Conservation (phyloP, 1,284 basidiomycete species). For the Pseudomicrostroma phylloplanum region DNA sequence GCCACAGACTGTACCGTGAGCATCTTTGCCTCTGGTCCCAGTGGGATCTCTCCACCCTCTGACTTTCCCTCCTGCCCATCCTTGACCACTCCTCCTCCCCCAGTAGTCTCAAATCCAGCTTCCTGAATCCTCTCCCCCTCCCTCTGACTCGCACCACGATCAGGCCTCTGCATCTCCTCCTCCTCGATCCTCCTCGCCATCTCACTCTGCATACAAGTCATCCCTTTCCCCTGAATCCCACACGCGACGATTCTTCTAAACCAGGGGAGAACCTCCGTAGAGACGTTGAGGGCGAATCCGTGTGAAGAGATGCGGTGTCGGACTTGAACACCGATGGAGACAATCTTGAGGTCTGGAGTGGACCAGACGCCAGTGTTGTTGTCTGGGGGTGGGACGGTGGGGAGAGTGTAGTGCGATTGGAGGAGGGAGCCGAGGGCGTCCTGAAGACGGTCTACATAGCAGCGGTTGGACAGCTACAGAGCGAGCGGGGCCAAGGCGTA, state of each 20-base stretch:
- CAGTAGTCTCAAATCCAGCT: no score
- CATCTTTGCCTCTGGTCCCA: no score
- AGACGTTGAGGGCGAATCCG: slow-evolving; percentile 86
- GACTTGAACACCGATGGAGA: slow-evolving; percentile 92
- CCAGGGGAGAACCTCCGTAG: slow-evolving; percentile 62
- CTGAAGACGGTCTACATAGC: slow-evolving; percentile 69
- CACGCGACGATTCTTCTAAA: slow-evolving; percentile 86
- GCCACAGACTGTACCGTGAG: slow-evolving; percentile 29
- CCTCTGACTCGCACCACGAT: no score
- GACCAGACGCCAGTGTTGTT: slow-evolving; percentile 47
- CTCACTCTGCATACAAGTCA: slow-evolving; percentile 54
- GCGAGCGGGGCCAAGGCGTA: not conserved
- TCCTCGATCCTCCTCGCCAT: not conserved
- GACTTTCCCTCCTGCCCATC: no score
- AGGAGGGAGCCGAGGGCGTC: slow-evolving; percentile 62
- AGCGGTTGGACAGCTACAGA: slow-evolving; percentile 55
- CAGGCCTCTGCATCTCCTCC: not conserved
- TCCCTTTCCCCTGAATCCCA: slow-evolving; percentile 77
- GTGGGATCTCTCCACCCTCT: no score
- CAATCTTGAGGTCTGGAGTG: slow-evolving; percentile 63
- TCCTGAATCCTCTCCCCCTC: no score
- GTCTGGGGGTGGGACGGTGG: slow-evolving; percentile 33
- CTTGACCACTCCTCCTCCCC: no score
- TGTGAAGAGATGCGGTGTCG: slow-evolving; percentile 88
- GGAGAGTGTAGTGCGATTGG: slow-evolving; percentile 53